A percentile compares a stretch with the other conserved stretches of the same genome.
Conservation (phyloP, 495 filamentous ascomycete species). For the Halenospora varia region DNA sequence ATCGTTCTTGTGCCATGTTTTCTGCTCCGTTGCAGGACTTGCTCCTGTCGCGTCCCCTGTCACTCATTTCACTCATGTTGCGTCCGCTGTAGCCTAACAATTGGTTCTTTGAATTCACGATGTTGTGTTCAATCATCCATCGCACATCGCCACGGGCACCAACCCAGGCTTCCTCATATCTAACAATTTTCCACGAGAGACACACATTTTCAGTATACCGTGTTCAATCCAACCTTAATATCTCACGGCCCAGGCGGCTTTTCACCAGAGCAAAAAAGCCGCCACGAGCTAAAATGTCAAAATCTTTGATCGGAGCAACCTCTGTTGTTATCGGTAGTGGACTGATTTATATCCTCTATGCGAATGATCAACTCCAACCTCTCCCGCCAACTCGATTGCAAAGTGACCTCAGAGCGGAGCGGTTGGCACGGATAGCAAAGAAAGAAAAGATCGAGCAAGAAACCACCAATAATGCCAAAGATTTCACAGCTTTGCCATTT, state of each 20-base stretch:
- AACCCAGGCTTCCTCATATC: not conserved
- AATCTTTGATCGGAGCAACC: slow-evolving; percentile 11
- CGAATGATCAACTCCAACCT: slow-evolving; percentile 19
- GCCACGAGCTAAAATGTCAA: slow-evolving; percentile 10
- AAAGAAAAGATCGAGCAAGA: slow-evolving; percentile 12
- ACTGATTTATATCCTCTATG: slow-evolving; percentile 21
- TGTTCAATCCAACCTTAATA: not conserved
- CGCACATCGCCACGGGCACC: not conserved
- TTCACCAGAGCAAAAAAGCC: slow-evolving; percentile 11
- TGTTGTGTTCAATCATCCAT: slow-evolving; percentile 12
- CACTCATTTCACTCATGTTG: slow-evolving; percentile 3
- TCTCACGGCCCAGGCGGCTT: not conserved
- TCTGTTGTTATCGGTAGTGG: slow-evolving; percentile 7
- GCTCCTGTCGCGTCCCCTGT: not conserved
- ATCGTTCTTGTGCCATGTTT: not conserved
- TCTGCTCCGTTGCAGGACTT: not conserved
- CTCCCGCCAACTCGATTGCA: slow-evolving; percentile 21
- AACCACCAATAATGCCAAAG: slow-evolving; percentile 12
- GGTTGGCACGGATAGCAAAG: slow-evolving; percentile 2
- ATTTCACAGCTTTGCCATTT: slow-evolving; percentile 12
- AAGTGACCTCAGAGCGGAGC: slow-evolving; percentile 11
- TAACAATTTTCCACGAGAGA: no score
- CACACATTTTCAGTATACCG: no score
- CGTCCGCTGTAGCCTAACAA: not conserved
- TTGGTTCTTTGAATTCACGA: slow-evolving; percentile 7